Evolutionary conservation across 2,329 filamentous ascomycete genomes (phyloP), one percentile per base, ranked within the genome.

Genomic region (Nemania diffusa): DNA sequence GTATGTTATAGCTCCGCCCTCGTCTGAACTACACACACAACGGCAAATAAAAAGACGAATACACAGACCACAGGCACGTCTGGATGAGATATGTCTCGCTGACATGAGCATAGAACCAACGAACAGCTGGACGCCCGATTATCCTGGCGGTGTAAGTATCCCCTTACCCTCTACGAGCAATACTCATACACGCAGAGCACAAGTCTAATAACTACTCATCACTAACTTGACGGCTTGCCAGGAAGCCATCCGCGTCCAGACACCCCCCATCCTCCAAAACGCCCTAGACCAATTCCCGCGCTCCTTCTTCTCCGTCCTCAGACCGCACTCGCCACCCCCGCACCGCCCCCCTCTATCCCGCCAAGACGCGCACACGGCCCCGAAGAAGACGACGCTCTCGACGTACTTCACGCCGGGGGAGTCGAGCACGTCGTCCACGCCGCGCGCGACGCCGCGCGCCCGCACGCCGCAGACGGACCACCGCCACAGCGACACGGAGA

Each of bases 221-320:
- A n/a, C n/a, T n/a, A n/a, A n/a, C n/a, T n/a, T n/a, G n/a, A n/a
- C n/a, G n/a, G n/a, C n/a, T 24, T 11, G 7, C 22, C 56, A 86
- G 84, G 84, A 86, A 77, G 84, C 84, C 5, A 80, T 75, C n/a
- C 79, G 84, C 4, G 74, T 86, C 13, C 80, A 79, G 57, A 85
- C 84, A 2, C 84, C 84, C 1, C 83, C 82, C 0, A 71, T 84
- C 22, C 78, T 78, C 22, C 80, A 83, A 65, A 75, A 77, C 46
- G 74, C 75, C 15, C 6, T 37, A 6, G 79, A 79, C 52, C 78
- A 79, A 5, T 78, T 70, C 37, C 77, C 79, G 2, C 80, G 81
- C 5, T 79, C 77, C 3, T 83, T 84, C 71, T 85, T 85, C 70
- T 80, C 80, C 15, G 77, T 83, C 24, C 78, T 82, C 5, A 57